Evolutionary conservation across 345 rosid species (phyloP).

Genomic region (Nasturtium officinale): DNA sequence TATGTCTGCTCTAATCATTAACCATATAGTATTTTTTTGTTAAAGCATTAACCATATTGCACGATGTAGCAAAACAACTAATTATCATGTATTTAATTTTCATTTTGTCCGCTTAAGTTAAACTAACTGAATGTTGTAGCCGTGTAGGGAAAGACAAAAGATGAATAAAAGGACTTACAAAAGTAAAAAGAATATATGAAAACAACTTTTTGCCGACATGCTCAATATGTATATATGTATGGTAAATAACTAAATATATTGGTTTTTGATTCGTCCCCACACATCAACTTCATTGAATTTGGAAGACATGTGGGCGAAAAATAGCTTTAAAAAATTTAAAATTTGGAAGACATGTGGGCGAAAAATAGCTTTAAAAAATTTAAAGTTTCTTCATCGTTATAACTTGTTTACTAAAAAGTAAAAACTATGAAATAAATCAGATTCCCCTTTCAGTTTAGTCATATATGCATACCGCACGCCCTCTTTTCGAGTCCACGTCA

Average conservation of each 20-base stretch:
- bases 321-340: too few species aligned
- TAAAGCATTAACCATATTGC: conserved; percentile 10
- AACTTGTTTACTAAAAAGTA: conserved; percentile 17
- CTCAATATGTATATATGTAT: background rate
- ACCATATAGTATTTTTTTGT: background rate
- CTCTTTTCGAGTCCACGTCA: conserved; percentile 33
- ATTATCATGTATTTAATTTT: too few species aligned
- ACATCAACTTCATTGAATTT: conserved; percentile 9
- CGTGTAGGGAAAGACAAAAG: background rate
- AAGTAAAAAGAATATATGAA: too few species aligned
- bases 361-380: background rate
- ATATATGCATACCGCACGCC: conserved; percentile 33
- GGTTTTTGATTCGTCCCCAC: conserved; percentile 32
- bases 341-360: conserved; percentile 29
- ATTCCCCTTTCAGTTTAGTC: conserved; percentile 22
- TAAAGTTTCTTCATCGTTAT: conserved; percentile 14
- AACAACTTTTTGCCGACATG: background rate
- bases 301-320: conserved; percentile 29
- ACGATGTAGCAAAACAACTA: background rate
- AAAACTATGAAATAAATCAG: conserved; percentile 3
- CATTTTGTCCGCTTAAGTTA: background rate
- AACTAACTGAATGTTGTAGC: background rate
- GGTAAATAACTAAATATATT: background rate
- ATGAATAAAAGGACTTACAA: background rate
- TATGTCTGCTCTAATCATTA: background rate